Base-by-base conservation (phyloP, 352 stramenopile species). In the Phytopythium aichiense region DNA sequence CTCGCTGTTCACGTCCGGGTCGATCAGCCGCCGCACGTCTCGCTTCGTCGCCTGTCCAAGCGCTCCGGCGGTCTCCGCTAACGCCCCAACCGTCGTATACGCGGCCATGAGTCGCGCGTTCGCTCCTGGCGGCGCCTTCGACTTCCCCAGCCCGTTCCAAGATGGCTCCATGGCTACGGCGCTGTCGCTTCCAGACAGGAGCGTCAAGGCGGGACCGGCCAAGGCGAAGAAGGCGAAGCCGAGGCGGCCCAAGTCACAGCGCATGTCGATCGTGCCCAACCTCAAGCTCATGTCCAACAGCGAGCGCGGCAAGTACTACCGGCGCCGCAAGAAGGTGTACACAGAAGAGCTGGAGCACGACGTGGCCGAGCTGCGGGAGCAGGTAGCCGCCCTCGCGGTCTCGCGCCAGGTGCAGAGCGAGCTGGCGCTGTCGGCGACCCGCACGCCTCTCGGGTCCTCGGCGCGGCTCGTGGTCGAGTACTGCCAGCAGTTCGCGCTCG, bases 261-360 rank as follows among this genome's bases (percentile, higher is more conserved):
- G 46, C 9, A 46, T 35, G 38, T 23, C 45, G n/a, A 68, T 68
- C 55, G 66, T 64, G 38, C 52, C 71, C 50, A 64, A 76, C 59
- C 59, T 83, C 48, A 78, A 79, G 63, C 37, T 66, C 62, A 84
- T 88, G 78, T 79, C 64, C 57, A 88, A 85, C 58, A 88, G 79
- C 57, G 79, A 88, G 56, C 76, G 79, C 6, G 74, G 75, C 31
- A 89, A 89, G 62, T 83, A 87, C 33, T 87, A 89, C 58, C 77
- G 79, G 33, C 72, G 69, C 28, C 69, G 72, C 56, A 69, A 77
- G 28, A 84, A 86, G 55, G 51, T 72, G 51, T 86, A 86, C 64
- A 63, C 72, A 4, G 64, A 64, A 22, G 56, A 77, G 5, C 58
- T 89, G 13, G 55, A 77, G 12, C 25, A 64, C 0, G 49, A 58